Evolutionary conservation across 306 rosid species (phyloP).

Genomic region (Betula pendula): DNA sequence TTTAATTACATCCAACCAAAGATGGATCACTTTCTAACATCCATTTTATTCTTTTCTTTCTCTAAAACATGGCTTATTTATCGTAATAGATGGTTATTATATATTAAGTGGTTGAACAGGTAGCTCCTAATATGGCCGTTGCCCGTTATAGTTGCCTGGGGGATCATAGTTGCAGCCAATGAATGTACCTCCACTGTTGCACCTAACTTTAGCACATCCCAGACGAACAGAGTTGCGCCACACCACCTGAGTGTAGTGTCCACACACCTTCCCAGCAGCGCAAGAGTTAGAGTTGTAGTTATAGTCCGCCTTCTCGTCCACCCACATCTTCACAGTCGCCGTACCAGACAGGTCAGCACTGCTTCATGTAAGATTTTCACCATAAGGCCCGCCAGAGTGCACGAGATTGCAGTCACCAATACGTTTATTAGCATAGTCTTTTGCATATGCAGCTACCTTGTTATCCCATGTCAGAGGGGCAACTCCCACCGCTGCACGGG

Average conservation of each 20-base stretch:
- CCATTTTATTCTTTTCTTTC: too few species aligned
- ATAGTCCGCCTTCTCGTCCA: slow-evolving; percentile 32
- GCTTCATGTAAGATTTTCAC: slow-evolving; percentile 36
- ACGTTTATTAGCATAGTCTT: slow-evolving; percentile 16
- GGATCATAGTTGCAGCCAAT: slow-evolving; percentile 37
- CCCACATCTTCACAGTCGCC: slow-evolving; percentile 42
- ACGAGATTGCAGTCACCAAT: slow-evolving; percentile 18
- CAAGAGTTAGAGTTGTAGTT: slow-evolving; percentile 32
- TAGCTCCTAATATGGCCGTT: neutral
- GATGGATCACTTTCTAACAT: too few species aligned
- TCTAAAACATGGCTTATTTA: too few species aligned
- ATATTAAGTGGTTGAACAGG: too few species aligned
- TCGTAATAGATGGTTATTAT: too few species aligned
- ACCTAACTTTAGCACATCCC: slow-evolving; percentile 33
- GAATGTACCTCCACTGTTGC: slow-evolving; percentile 21
- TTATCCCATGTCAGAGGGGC: slow-evolving; percentile 19
- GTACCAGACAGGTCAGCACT: slow-evolving; percentile 16
- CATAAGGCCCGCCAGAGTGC: slow-evolving; percentile 34
- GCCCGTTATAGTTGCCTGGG: slow-evolving; percentile 5
- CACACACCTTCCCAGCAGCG: slow-evolving; percentile 6
- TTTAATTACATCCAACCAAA: too few species aligned
- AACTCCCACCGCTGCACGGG: slow-evolving; percentile 21
- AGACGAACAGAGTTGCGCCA: slow-evolving; percentile 29
- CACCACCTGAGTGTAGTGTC: slow-evolving; percentile 46
- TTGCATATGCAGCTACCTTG: slow-evolving; percentile 23